Base-by-base conservation (phyloP, 768 basidiomycete genomes). In the Mycena capillaripes region DNA sequence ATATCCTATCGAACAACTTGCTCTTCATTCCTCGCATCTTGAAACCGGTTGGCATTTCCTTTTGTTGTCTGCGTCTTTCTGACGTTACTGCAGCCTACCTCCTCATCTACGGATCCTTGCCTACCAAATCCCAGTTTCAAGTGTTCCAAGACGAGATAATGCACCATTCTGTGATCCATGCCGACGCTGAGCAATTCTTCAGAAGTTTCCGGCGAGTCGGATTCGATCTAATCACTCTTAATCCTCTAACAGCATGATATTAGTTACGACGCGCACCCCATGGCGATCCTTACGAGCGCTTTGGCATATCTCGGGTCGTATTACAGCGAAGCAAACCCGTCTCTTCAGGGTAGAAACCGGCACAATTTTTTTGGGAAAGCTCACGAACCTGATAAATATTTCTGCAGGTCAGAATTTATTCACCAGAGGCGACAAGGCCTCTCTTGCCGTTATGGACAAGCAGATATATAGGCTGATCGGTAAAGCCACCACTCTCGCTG, bases 1-100 rank as follows among this genome's bases (percentile, higher is more conserved):
- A 25, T 97, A 96, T 79, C 96, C 96, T 19, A 97, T 97, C 75
- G 96, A 97, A 78, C 93, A 97, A 78, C 91, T 97, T 36, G 95
- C 96, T 0, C 84, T 90, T 32, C 88, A 91, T 66, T 95, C 94
- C 0, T 90, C 88, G 2, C 95, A 95, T 83, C 88, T 96, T 55
- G 96, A 97, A 80, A 88, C 89, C 21, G 84, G 86, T 86, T 40
- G 38, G 80, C 25, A 16, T 48, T n/a, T n/a, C n/a, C 12, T 46
- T 29, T 34, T 67, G 53, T 55, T 59, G 27, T 9, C n/a, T 53
- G 27, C 16, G 38, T 10, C 25, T 32, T 19, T 48, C 58, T 69
- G 48, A 76, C 57, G 44, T 12, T 27, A 34, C 21, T 40, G 46
- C 73, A 83, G 90, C 95, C 9, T 97, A 97, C 81, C 90, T 97